These are phyloP conservation scores for Rosellinia necatrix DNA, from an alignment of 2,329 filamentous ascomycete species.

Conservation along the genomic window DNA sequence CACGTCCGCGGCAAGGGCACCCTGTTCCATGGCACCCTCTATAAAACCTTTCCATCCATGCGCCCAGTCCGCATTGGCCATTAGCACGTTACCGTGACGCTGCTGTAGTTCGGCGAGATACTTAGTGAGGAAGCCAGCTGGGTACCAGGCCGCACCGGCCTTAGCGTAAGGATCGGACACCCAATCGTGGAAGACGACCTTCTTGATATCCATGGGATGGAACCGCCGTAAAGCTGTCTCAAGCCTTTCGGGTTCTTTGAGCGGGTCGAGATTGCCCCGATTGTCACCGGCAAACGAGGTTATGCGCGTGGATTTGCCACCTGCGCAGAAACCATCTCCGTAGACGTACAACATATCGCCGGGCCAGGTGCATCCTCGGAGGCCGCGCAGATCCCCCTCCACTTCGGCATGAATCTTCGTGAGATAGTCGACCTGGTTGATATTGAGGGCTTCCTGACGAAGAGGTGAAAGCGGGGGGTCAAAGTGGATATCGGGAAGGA, in stretches of 20 bases:
- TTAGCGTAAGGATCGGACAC: neutral
- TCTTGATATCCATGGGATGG: conserved; percentile 2
- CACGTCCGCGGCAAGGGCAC: too few relatives aligned
- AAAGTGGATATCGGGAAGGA: neutral
- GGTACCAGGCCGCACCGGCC: neutral
- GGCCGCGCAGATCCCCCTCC: neutral
- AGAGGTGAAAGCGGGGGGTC: neutral
- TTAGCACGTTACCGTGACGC: conserved; percentile 1
- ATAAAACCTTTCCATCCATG: conserved; percentile 2
- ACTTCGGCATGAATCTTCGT: conserved; percentile 5
- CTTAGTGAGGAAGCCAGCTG: neutral
- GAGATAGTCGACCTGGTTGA: neutral
- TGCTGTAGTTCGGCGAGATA: conserved; percentile 1
- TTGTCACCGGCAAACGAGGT: neutral
- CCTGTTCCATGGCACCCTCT: conserved; percentile 4
- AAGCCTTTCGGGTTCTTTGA: neutral
- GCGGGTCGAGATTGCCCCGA: neutral
- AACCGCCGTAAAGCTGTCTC: neutral
- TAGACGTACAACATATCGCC: neutral
- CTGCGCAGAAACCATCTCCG: neutral
- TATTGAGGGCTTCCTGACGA: conserved; percentile 1
- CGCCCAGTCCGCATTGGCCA: conserved; percentile 2
- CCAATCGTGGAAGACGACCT: conserved; percentile 4
- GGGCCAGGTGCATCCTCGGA: neutral
- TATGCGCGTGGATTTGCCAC: neutral